Conservation (phyloP, 352 stramenopile genomes). For the Pythium chondricola region DNA sequence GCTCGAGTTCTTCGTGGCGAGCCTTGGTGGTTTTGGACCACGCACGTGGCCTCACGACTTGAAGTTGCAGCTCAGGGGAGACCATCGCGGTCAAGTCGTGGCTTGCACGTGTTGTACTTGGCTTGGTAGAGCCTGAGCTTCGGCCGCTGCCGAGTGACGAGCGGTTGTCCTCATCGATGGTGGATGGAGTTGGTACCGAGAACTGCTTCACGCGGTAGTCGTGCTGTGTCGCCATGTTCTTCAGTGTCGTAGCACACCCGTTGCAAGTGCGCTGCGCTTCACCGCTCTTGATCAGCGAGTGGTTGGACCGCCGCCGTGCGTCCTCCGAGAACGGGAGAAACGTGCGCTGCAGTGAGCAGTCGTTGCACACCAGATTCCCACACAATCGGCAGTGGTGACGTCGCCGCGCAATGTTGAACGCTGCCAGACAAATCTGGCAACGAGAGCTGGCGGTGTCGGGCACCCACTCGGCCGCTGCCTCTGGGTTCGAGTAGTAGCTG, state of each 20-base stretch:
- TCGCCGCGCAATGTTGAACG: constrained; percentile 55
- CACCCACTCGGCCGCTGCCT: constrained; percentile 67
- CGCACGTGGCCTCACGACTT: constrained; percentile 1
- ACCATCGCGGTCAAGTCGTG: background rate
- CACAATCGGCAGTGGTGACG: constrained; percentile 85
- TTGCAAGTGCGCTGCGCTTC: constrained; percentile 69
- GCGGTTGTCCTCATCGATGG: background rate
- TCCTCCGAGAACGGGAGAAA: constrained; percentile 53
- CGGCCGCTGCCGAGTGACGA: background rate
- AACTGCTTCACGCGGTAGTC: constrained; percentile 55
- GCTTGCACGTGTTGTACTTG: background rate
- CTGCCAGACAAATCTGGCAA: constrained; percentile 52
- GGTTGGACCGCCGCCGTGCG: constrained; percentile 27
- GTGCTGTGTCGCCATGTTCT: constrained; percentile 52
- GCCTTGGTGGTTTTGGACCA: background rate
- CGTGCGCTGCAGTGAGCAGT: constrained; percentile 61
- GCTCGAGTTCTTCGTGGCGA: constrained; percentile 42
- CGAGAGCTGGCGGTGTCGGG: constrained; percentile 53
- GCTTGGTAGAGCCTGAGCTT: no score
- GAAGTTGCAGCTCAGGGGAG: constrained; percentile 3
- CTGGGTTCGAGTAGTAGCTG: constrained; percentile 62
- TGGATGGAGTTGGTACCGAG: constrained; percentile 7
- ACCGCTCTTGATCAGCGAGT: constrained; percentile 64
- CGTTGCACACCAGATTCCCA: constrained; percentile 59
- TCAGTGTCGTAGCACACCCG: constrained; percentile 49